Percentiles rank a stretch among this genome's conserved stretches.
Conservation (phyloP, 352 stramenopile genomes). For the Phytophthora quininea region DNA sequence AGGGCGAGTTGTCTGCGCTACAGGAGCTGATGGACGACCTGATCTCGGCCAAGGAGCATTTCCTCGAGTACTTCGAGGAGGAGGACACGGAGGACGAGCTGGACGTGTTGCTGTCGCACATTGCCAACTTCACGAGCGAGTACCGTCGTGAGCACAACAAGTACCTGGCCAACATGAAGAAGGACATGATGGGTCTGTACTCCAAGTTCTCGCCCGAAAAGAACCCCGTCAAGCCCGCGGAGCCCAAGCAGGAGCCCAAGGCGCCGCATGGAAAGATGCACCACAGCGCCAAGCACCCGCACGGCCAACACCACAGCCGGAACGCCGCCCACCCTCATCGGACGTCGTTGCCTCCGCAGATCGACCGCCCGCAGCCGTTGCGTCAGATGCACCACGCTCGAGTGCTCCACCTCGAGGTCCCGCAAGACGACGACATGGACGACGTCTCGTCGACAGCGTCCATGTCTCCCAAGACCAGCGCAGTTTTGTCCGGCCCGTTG, state of each 20-base stretch:
- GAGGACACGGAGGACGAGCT: conserved; percentile 80
- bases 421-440: conserved; percentile 36
- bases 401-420: conserved; percentile 34
- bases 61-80: conserved; percentile 87
- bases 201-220: conserved; percentile 39
- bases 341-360: conserved; percentile 31
- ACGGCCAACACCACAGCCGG: conserved; percentile 23
- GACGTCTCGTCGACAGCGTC: conserved; percentile 28
- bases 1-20: conserved; percentile 60
- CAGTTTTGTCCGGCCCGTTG: conserved; percentile 18
- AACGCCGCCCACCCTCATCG: conserved; percentile 21
- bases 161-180: conserved; percentile 59
- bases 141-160: conserved; percentile 77
- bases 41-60: conserved; percentile 64
- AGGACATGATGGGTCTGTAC: conserved; percentile 40
- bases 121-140: conserved; percentile 78
- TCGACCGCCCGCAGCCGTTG: conserved; percentile 34
- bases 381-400: conserved; percentile 34
- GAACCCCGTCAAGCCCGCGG: conserved; percentile 32
- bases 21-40: conserved; percentile 59
- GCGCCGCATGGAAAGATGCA: conserved; percentile 23
- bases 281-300: conserved; percentile 23
- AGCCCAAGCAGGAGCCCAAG: conserved; percentile 33
- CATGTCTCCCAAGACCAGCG: conserved; percentile 42
- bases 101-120: conserved; percentile 73